phyloP scores from a whole-genome alignment of 1,284 basidiomycete genomes.

The Mycosarcoma maydis region DNA sequence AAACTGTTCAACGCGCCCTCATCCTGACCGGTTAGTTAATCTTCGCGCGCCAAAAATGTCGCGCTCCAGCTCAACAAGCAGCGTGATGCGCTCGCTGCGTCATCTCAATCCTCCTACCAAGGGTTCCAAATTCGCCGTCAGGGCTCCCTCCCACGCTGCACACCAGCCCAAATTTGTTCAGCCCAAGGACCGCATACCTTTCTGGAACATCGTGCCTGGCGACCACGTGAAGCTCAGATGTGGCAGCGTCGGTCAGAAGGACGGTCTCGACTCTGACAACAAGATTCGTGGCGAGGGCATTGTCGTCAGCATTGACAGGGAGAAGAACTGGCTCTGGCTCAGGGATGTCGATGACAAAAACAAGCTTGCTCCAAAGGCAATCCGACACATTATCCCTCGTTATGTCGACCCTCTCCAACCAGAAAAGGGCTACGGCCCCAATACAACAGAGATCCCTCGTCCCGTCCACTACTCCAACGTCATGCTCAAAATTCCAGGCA shows the following conservation, averaged over 20 bases:
- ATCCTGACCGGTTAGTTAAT: neutral
- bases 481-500: slow-evolving; percentile 63
- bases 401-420: slow-evolving; percentile 50
- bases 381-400: slow-evolving; percentile 59
- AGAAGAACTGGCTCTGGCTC: slow-evolving; percentile 62
- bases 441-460: slow-evolving; percentile 54
- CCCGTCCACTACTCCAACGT: slow-evolving; percentile 66
- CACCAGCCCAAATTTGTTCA: slow-evolving; percentile 64
- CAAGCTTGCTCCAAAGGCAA: slow-evolving; percentile 56
- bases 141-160: slow-evolving; percentile 63
- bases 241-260: slow-evolving; percentile 56
- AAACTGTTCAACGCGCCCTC: neutral
- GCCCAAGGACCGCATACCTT: slow-evolving; percentile 67
- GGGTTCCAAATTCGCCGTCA: slow-evolving; percentile 60
- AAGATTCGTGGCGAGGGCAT: slow-evolving; percentile 61
- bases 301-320: slow-evolving; percentile 57
- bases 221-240: slow-evolving; percentile 66
- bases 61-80: slow-evolving; percentile 21
- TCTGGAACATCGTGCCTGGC: slow-evolving; percentile 68
- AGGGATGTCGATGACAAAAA: slow-evolving; percentile 58
- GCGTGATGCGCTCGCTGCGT: slow-evolving; percentile 64
- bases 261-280: slow-evolving; percentile 36
- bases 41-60: slow-evolving; percentile 16
- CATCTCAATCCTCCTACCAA: slow-evolving; percentile 63
- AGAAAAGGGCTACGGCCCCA: slow-evolving; percentile 60